Conservation (phyloP, 1,284 basidiomycete species). For the Malassezia equina region DNA sequence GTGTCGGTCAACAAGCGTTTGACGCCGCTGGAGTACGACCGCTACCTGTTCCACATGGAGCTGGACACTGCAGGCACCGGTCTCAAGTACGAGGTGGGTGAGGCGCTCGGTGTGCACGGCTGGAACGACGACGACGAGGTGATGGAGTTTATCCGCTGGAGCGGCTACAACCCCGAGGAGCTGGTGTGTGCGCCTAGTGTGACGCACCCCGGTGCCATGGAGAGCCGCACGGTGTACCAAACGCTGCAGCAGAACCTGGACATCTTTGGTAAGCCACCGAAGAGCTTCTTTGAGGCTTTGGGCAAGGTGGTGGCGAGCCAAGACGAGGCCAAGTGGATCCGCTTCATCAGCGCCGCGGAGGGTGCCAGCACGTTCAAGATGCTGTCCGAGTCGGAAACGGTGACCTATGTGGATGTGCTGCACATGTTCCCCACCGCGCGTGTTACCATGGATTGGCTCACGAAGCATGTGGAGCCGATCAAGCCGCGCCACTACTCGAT, state of each 20-base stretch:
- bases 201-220: constrained; percentile 40
- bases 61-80: constrained; percentile 85
- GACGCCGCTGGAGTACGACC: constrained; percentile 87
- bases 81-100: constrained; percentile 87
- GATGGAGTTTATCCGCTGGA: constrained; percentile 78
- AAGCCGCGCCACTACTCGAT: constrained; percentile 98
- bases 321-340: constrained; percentile 69
- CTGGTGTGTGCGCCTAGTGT: constrained; percentile 69
- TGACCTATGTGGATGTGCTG: constrained; percentile 83
- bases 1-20: constrained; percentile 88
- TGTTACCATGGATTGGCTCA: constrained; percentile 64
- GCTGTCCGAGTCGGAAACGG: constrained; percentile 83
- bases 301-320: constrained; percentile 64
- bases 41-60: constrained; percentile 98
- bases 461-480: constrained; percentile 65
- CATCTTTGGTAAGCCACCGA: constrained; percentile 87
- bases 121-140: constrained; percentile 92
- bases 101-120: constrained; percentile 91
- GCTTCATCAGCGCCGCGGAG: constrained; percentile 88
- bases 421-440: constrained; percentile 68
- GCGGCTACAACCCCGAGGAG: constrained; percentile 70
- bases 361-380: constrained; percentile 89
- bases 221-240: constrained; percentile 89
- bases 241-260: constrained; percentile 92
- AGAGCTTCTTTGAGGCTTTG: constrained; percentile 85